Evolutionary conservation across 2,329 filamentous ascomycete species (phyloP), one percentile per base, ranked within the genome.

Genomic region (Pseudogymnoascus pannorum): DNA sequence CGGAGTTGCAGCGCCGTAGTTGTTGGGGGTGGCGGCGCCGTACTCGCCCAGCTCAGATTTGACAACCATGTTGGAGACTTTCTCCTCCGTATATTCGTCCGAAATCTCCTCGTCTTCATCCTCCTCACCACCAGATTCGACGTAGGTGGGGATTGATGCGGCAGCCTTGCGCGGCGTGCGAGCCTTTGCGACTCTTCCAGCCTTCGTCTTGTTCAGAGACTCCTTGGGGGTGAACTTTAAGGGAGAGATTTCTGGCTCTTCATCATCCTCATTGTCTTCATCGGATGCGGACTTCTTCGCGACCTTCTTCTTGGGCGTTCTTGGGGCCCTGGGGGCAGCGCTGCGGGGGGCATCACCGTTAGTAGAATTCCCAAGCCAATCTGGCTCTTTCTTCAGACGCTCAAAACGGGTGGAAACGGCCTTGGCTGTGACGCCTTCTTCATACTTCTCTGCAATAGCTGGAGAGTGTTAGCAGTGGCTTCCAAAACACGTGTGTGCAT

Each of bases 401-500:
- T 69, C 66, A 42, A 71, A 68, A 16, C 68, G 66, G 14, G 63
- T 66, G 16, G 66, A 66, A 3, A 71, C 64, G 58, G 69, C 69
- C 60, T 70, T 71, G 65, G 68, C 69, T 42, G 65, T 67, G 3
- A 63, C 63, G 33, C 67, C 66, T 22, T 70, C 66, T 29, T 58
- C 57, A 22, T 63, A 69, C 48, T 67, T 60, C 35, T 64, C 60
- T 31, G 69, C 68, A 20, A 70, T 68, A 24, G 67, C 71, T 72
- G 42, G 18, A 54, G 58, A 65, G 33, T 40, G 66, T 72, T 69
- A 72, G 70, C 64, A 38, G 59, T 57, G 61, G 22, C 60, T 62
- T 40, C 33, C 54, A 66, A 60, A 6, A 5, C 14, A 31, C 61
- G 44, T 57, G 61, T 54, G 60, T 61, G 62, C 62, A 57, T 59